Conservation (phyloP, 169 alveolate species). For the Plasmodium coatneyi region DNA sequence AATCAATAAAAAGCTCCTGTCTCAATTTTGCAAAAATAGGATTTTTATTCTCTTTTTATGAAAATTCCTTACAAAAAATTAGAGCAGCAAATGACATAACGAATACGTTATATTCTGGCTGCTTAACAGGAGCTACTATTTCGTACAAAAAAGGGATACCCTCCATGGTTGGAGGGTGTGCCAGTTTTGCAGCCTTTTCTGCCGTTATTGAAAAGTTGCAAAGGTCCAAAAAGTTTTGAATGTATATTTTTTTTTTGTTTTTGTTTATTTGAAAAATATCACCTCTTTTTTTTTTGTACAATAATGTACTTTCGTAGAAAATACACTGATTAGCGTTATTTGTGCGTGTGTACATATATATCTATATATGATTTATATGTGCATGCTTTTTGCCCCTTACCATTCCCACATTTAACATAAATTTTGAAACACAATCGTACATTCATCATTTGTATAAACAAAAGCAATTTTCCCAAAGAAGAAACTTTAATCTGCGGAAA, state of each 20-base stretch:
- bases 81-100: constrained; percentile 80
- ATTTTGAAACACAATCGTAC: background rate
- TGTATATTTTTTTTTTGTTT: background rate
- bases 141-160: constrained; percentile 82
- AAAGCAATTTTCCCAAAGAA: background rate
- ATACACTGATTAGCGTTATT: background rate
- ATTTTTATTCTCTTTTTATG: constrained; percentile 35
- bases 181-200: constrained; percentile 85
- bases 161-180: constrained; percentile 80
- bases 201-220: constrained; percentile 77
- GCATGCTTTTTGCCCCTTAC: background rate
- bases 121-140: constrained; percentile 84
- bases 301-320: background rate
- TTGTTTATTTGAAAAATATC: background rate
- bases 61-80: constrained; percentile 72
- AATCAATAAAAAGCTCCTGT: constrained; percentile 58
- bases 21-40: constrained; percentile 51
- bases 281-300: background rate
- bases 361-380: background rate
- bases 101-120: constrained; percentile 83
- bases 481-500: background rate
- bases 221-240: constrained; percentile 34
- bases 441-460: background rate
- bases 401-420: background rate
- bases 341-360: background rate